phyloP scores from a whole-genome alignment of 495 filamentous ascomycete species.

The Penicillium arizonense region DNA sequence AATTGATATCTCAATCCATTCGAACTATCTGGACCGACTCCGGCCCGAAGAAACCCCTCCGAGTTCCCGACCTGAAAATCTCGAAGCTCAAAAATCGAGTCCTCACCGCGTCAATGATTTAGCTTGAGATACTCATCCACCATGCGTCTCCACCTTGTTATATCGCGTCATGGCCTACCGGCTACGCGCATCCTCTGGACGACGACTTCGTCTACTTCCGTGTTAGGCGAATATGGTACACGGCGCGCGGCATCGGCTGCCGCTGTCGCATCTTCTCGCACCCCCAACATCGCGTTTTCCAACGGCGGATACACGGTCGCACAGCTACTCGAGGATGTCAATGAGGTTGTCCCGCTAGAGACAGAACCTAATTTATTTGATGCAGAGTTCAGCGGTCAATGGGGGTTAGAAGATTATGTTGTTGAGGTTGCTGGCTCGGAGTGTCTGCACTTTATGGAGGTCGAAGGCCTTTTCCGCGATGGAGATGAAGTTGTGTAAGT shows the following conservation, averaged over 20 bases:
- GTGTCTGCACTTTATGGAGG: conserved; percentile 80
- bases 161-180: conserved; percentile 80
- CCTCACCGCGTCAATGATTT: conserved; percentile 15
- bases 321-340: conserved; percentile 80
- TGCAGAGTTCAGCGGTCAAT: conserved; percentile 51
- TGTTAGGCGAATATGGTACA: conserved; percentile 27
- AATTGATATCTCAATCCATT: not conserved
- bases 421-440: conserved; percentile 84
- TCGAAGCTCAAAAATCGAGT: conserved; percentile 1
- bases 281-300: conserved; percentile 46
- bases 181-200: conserved; percentile 74
- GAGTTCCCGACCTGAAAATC: not conserved
- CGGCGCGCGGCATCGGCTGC: conserved; percentile 28
- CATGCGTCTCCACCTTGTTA: conserved; percentile 81
- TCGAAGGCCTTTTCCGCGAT: conserved; percentile 69
- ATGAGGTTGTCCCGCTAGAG: conserved; percentile 82
- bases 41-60: not conserved
- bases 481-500: conserved; percentile 83
- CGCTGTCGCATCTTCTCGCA: conserved; percentile 34
- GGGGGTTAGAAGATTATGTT: conserved; percentile 91
- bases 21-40: not conserved
- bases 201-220: conserved; percentile 33
- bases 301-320: conserved; percentile 66
- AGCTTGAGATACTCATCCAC: conserved; percentile 16
- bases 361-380: conserved; percentile 47